These are phyloP conservation scores for Vachellia collinsii DNA, from an alignment of 306 rosid species.

Conservation along the genomic window DNA sequence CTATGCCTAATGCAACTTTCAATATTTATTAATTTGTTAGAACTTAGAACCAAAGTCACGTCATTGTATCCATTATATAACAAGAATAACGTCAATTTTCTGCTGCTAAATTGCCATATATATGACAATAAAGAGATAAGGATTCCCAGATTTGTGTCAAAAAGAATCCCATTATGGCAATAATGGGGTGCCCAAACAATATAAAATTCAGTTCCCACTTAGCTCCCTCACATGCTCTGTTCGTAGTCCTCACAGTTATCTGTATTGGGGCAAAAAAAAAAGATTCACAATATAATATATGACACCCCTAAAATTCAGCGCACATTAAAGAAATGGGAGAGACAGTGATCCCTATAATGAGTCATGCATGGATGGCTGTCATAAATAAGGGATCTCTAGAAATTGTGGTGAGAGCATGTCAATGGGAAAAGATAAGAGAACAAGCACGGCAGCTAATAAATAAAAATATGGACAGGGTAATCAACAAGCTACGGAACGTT, in stretches of 20 bases:
- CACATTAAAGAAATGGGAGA: not conserved
- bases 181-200: not conserved
- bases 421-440: not conserved
- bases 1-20: not conserved
- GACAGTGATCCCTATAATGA: not conserved
- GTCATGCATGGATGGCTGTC: not conserved
- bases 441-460: not conserved
- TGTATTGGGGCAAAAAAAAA: too few relatives aligned
- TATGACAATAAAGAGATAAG: constrained; percentile 1
- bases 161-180: not conserved
- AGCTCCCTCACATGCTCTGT: not conserved
- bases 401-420: not conserved
- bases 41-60: too few relatives aligned
- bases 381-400: not conserved
- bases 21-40: too few relatives aligned
- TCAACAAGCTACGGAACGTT: too few relatives aligned
- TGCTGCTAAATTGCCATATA: not conserved
- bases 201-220: not conserved
- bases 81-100: too few relatives aligned
- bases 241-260: too few relatives aligned
- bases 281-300: not conserved
- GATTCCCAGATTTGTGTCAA: not conserved
- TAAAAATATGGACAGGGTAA: too few relatives aligned
- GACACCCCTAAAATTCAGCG: not conserved
- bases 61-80: too few relatives aligned